Evolutionary conservation across 2,329 filamentous ascomycete species (phyloP).

Genomic region (Pezizomycotina sp.): DNA sequence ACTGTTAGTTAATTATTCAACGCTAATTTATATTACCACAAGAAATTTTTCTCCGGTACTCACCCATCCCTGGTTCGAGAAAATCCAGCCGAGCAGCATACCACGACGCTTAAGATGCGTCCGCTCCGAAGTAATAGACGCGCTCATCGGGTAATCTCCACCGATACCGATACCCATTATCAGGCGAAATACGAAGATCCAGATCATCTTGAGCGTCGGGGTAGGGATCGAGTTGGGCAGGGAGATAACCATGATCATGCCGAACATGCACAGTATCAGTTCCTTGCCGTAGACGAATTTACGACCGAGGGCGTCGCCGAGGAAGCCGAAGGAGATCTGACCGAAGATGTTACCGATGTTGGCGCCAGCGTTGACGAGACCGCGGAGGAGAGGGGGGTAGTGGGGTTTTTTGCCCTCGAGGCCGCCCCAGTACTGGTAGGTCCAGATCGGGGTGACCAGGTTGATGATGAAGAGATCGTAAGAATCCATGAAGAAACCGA

Average conservation of each 20-base stretch:
- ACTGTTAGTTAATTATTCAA: background rate
- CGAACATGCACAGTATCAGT: constrained; percentile 44
- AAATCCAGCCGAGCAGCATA: constrained; percentile 23
- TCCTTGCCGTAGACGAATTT: constrained; percentile 76
- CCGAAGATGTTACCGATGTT: constrained; percentile 56
- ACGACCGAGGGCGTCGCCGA: constrained; percentile 62
- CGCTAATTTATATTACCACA: too few species aligned
- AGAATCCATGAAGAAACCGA: constrained; percentile 78
- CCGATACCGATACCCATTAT: constrained; percentile 66
- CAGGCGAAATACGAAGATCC: constrained; percentile 59
- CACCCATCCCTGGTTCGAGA: constrained; percentile 25
- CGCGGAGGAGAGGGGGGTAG: constrained; percentile 17
- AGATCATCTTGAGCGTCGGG: constrained; percentile 33
- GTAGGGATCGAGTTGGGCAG: constrained; percentile 18
- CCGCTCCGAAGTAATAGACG: constrained; percentile 65
- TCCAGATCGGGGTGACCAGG: constrained; percentile 39
- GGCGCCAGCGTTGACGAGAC: constrained; percentile 16
- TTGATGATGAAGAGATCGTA: constrained; percentile 66
- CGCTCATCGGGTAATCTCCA: constrained; percentile 67
- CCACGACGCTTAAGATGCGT: constrained; percentile 22
- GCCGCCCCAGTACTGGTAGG: constrained; percentile 18
- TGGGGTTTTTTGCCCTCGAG: constrained; percentile 1
- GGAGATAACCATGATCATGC: constrained; percentile 22
- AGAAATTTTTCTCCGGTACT: too few species aligned
- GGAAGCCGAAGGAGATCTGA: constrained; percentile 61